Base-by-base conservation (phyloP, 352 stramenopile genomes). In the Globisporangium acanthophoron region DNA sequence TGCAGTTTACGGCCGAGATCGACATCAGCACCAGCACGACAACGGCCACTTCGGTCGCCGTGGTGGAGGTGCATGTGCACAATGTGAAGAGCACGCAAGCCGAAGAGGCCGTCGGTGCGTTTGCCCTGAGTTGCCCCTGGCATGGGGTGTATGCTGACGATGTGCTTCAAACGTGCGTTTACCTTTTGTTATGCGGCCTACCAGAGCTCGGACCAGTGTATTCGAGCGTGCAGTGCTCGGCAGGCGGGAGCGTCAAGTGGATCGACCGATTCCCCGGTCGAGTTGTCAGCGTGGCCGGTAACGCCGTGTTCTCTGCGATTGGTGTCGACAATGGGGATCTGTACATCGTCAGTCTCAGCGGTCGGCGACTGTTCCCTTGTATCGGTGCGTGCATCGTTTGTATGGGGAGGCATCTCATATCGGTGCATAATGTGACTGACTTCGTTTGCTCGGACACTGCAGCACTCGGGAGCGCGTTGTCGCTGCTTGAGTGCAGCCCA, bases 181-280 rank as follows among this genome's bases (percentile, higher is more conserved):
- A 21, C 24, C 35, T 20, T 9, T 29, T 50, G 40, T 15, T 9
- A 1, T 16, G 47, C 7, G n/a, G 13, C 20, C 18, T 49, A 40
- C 16, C 53, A 88, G 83, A 90, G 31, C 52, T 73, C 56, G 78
- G 78, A 3, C 76, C 78, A 15, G 71, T 90, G 40, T 92, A 80
- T 61, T 89, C 85, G 16, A 90, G 74, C 13, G 65, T 94, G 46
- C 74, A 83, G 64, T 94, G 81, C 62, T 76, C 67, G 1, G 67
- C 80, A 41, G 64, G 56, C 24, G 78, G 60, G 20, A 70, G 72
- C 24, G 58, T 81, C 43, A 87, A 87, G 55, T 95, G 86, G 86
- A 86, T 92, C 47, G 86, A 95, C 65, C 78, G 86, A 3, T 66
- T 95, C 41, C 70, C 81, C 59, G 86, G 83, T 2, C 70, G 79